A percentile compares a stretch with the other conserved stretches of the same genome.
phyloP scores from a whole-genome alignment of 2,329 filamentous ascomycete genomes.

The Emergomyces africanus region DNA sequence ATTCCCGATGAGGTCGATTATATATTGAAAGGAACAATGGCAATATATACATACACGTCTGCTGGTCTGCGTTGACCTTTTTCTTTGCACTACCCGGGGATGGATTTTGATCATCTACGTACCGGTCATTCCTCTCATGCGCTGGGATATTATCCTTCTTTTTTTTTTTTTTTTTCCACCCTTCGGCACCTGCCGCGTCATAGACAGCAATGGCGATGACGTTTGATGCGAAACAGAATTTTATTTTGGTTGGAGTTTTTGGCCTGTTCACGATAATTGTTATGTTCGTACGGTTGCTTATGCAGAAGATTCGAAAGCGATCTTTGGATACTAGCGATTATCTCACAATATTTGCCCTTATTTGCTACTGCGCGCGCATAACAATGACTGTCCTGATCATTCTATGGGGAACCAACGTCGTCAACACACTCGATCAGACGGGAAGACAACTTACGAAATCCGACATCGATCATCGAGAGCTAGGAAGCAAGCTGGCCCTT shows the following conservation, averaged over 20 bases:
- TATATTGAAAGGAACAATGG: background rate
- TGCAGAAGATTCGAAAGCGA: conserved; percentile 4
- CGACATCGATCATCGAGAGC: conserved; percentile 5
- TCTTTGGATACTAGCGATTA: conserved; percentile 3
- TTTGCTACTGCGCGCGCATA: background rate
- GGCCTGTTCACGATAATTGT: conserved; percentile 1
- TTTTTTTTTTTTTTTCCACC: background rate
- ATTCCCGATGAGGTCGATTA: background rate
- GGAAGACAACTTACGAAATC: background rate
- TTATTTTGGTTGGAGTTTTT: conserved; percentile 5
- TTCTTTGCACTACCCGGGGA: background rate
- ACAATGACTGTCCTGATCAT: conserved; percentile 1
- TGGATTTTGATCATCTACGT: background rate
- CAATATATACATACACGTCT: background rate
- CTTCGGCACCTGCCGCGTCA: background rate
- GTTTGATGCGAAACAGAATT: background rate
- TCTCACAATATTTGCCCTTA: conserved; percentile 5
- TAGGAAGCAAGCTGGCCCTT: conserved; percentile 14
- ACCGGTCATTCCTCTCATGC: background rate
- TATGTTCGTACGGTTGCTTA: conserved; percentile 3
- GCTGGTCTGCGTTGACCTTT: background rate
- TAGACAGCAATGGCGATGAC: background rate
- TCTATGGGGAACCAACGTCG: conserved; percentile 6
- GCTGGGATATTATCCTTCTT: background rate
- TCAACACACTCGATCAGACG: background rate